Evolutionary conservation across 805 yeast species (phyloP).

Genomic region (Yamadazyma sp.): DNA sequence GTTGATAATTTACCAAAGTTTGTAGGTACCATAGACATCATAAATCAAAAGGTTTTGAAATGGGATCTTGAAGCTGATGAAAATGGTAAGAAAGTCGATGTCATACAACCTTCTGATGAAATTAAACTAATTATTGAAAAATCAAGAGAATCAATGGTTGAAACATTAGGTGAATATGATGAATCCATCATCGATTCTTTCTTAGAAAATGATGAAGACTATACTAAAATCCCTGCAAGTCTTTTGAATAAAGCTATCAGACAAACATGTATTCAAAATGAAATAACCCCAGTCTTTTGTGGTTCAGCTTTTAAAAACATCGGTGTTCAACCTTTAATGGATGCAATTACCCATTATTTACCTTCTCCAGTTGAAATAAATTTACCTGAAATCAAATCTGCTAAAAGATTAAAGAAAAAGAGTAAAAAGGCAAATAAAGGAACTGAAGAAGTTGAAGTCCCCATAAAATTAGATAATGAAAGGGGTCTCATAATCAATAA

Average conservation of each 20-base stretch:
- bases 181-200: constrained; percentile 75
- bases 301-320: constrained; percentile 91
- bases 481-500: constrained; percentile 53
- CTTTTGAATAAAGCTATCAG: constrained; percentile 61
- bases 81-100: constrained; percentile 52
- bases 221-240: constrained; percentile 56
- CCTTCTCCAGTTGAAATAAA: constrained; percentile 76
- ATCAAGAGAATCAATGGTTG: constrained; percentile 75
- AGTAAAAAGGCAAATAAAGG: constrained; percentile 12
- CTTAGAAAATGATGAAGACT: constrained; percentile 67
- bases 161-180: constrained; percentile 79
- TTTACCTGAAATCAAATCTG: constrained; percentile 50
- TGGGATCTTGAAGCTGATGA: constrained; percentile 43
- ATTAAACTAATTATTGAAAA: constrained; percentile 47
- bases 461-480: constrained; percentile 36
- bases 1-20: constrained; percentile 41
- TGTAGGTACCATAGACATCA: constrained; percentile 72
- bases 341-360: constrained; percentile 70
- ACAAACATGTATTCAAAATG: constrained; percentile 54
- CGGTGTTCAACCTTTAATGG: constrained; percentile 92
- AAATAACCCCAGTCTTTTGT: constrained; percentile 77
- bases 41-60: constrained; percentile 55
- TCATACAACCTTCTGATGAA: constrained; percentile 40
- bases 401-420: constrained; percentile 16
- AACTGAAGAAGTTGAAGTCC: constrained; percentile 16